Conservation (phyloP, 1,139 yeast species). For the Sugiyamaella xylanicola region DNA sequence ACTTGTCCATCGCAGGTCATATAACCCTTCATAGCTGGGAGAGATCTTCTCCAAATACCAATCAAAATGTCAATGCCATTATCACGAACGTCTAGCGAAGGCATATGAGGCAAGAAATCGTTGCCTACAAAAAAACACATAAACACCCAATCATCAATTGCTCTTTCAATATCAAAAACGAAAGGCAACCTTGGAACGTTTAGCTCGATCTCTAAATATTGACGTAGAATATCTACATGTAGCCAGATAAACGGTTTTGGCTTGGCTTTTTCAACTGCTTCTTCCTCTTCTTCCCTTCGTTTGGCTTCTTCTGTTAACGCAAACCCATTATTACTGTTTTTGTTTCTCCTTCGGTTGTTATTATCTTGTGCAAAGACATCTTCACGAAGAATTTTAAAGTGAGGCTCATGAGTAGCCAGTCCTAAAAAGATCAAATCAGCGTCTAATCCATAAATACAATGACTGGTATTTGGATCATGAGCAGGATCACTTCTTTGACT, state of each 20-base stretch:
- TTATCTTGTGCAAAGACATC: conserved; percentile 85
- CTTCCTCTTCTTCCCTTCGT: conserved; percentile 57
- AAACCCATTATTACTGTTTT: conserved; percentile 24
- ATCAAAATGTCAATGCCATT: conserved; percentile 85
- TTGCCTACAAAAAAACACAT: conserved; percentile 99
- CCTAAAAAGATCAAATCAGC: conserved; percentile 97
- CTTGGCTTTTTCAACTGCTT: conserved; percentile 56
- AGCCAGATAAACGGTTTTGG: conserved; percentile 93
- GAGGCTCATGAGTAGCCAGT: conserved; percentile 96
- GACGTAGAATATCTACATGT: conserved; percentile 83
- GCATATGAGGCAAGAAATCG: conserved; percentile 96
- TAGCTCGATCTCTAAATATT: conserved; percentile 83
- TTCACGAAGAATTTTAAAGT: conserved; percentile 89
- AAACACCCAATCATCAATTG: conserved; percentile 98
- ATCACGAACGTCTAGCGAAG: conserved; percentile 92
- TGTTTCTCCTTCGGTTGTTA: conserved; percentile 52
- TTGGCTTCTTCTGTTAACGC: conserved; percentile 39
- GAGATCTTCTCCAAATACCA: conserved; percentile 74
- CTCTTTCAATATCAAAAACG: conserved; percentile 86
- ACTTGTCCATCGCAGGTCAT: conserved; percentile 88
- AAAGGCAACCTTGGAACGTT: conserved; percentile 66
- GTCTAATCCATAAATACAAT: conserved; percentile 96
- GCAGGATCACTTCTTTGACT: conserved; percentile 71
- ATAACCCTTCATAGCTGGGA: conserved; percentile 71
- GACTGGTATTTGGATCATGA: conserved; percentile 84